Evolutionary conservation across 73 alveolate species (phyloP).

Genomic region (Vitrella brassicaformis): DNA sequence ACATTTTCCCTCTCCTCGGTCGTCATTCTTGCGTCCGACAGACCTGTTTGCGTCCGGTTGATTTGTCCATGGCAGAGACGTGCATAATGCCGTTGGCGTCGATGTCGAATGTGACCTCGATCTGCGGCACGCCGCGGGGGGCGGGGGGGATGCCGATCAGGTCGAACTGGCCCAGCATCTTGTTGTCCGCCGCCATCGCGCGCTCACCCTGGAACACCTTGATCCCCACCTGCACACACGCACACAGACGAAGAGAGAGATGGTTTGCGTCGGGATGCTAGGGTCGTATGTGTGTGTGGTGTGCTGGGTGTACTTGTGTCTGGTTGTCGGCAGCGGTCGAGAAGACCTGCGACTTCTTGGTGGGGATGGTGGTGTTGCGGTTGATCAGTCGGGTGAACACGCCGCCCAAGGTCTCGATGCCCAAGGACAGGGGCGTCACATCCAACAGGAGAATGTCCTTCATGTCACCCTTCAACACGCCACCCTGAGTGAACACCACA

Average conservation of each 20-base stretch:
- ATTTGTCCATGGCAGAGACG: conserved; percentile 90
- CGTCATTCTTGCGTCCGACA: neutral
- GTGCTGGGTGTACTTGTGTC: conserved; percentile 53
- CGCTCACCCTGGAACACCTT: conserved; percentile 97
- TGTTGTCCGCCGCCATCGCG: conserved; percentile 88
- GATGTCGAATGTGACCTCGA: conserved; percentile 82
- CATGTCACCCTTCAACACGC: conserved; percentile 79
- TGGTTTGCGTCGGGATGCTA: neutral
- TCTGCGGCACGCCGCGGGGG: conserved; percentile 87
- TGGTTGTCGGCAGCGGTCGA: conserved; percentile 91
- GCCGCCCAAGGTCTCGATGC: conserved; percentile 61
- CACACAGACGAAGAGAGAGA: neutral
- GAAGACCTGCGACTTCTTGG: conserved; percentile 84
- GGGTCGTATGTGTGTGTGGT: neutral
- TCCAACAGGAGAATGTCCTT: conserved; percentile 58
- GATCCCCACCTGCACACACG: conserved; percentile 43
- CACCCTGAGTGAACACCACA: too few relatives aligned
- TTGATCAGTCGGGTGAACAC: conserved; percentile 79
- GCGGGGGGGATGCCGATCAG: conserved; percentile 88
- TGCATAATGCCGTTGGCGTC: conserved; percentile 95
- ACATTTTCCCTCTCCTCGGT: neutral
- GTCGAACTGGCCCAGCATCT: conserved; percentile 84
- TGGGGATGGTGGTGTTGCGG: conserved; percentile 95
- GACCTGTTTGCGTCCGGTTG: conserved; percentile 61
- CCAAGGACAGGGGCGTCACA: conserved; percentile 67